Base-by-base conservation (phyloP, 805 yeast genomes). In the Ogataea wickerhamii region DNA sequence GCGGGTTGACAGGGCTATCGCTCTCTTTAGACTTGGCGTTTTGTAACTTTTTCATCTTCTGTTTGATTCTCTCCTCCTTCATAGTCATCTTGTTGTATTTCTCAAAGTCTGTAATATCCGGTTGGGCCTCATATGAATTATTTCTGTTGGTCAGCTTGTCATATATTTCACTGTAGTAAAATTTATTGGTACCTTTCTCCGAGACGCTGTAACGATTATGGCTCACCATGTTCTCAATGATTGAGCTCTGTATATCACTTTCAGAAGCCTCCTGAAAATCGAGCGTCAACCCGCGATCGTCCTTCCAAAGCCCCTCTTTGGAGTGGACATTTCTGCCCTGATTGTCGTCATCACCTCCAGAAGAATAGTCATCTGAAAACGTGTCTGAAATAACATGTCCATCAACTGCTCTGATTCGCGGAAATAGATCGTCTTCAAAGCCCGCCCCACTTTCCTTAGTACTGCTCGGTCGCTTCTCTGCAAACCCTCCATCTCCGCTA, bases 71-170 rank as follows among this genome's bases (percentile, higher is more conserved):
- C 7, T 58, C 56, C 28, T 63, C 67, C 19, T 48, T 41, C 21
- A 35, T 32, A 1, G 63, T 41, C 17, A 43, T 37, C 10, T 32
- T 43, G 26, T 57, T 53, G 37, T 63, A 64, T 12, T 40, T 45
- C 13, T 52, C 56, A 41, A 61, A 64, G 32, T 64, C 67, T 1
- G 53, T 41, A 7, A 45, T 28, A 6, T 47, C 45, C 6, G 35
- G 17, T 2, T 36, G 38, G 7, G 22, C 14, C n/a, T 39, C 22
- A 6, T 18, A 11, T 2, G 22, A 5, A 6, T 16, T 14, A 3
- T 19, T 23, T 2, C 25, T 37, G 18, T 33, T 32, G 2, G 38
- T 32, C 28, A 47, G 49, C 12, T 41, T 45, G 8, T 53, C 48
- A 34, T 58, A 62, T 4, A 63, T 28, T 7, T 48, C 45, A 11